These are phyloP conservation scores for Phyllosticta ampelicida DNA, from an alignment of 2,329 filamentous ascomycete genomes.

Conservation along the genomic window DNA sequence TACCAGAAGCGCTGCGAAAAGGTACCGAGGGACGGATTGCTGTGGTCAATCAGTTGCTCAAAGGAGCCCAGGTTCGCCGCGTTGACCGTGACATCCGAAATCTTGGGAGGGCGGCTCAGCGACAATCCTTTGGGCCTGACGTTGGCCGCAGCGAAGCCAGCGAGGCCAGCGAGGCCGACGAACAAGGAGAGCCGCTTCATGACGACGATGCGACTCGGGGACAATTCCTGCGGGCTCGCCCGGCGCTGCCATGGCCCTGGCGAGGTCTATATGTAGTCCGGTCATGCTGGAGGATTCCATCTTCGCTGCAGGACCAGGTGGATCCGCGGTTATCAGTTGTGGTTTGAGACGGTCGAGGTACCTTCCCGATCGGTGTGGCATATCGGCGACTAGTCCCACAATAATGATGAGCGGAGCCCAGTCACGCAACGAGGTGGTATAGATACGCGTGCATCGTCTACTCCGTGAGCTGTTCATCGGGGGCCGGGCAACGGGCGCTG, in stretches of 20 bases:
- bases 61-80: constrained; percentile 26
- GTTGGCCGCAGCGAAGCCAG: neutral
- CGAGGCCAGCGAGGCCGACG: no score
- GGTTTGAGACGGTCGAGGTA: neutral
- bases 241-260: neutral
- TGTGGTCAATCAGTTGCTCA: constrained; percentile 49
- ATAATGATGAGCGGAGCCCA: no score
- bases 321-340: neutral
- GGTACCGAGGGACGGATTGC: constrained; percentile 43
- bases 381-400: neutral
- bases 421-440: neutral
- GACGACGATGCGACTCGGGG: no score
- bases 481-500: neutral
- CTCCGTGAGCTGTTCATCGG: neutral
- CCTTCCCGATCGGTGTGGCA: neutral
- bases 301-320: no score
- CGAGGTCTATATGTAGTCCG: neutral
- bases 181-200: neutral
- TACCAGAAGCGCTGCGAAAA: constrained; percentile 47
- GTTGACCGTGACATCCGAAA: neutral
- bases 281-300: neutral
- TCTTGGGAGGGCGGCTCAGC: neutral
- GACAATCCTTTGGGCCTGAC: neutral
- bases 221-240: neutral
- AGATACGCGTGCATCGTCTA: neutral